Percentiles rank a stretch among this genome's conserved stretches.
Conservation (phyloP, 306 rosid genomes). For the Quercus ilex region DNA sequence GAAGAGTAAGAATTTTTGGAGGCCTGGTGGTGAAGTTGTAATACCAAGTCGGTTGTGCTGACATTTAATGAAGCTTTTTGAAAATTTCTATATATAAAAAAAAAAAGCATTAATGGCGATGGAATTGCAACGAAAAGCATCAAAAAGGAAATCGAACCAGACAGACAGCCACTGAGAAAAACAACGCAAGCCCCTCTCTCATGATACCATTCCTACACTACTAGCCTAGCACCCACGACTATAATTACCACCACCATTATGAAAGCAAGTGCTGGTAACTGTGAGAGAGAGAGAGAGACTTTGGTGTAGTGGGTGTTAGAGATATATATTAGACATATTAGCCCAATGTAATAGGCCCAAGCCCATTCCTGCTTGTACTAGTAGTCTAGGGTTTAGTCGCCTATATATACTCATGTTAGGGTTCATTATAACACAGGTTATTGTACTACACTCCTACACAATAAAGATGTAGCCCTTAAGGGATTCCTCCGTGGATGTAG, state of each 20-base stretch:
- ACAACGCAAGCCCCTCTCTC: neutral
- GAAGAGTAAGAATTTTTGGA: neutral
- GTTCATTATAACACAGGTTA: too few species aligned
- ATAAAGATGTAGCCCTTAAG: too few species aligned
- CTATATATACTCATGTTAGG: too few species aligned
- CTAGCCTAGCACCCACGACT: slow-evolving; percentile 22
- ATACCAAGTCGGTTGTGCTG: slow-evolving; percentile 18
- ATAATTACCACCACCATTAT: slow-evolving; percentile 2
- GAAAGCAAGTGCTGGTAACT: neutral
- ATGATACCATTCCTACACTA: neutral
- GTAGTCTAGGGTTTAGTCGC: too few species aligned
- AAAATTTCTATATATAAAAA: neutral
- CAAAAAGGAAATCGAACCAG: slow-evolving; percentile 12
- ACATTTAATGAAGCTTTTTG: slow-evolving; percentile 16
- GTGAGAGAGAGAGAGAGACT: neutral
- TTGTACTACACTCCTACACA: too few species aligned
- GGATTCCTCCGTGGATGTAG: too few species aligned
- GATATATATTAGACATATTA: too few species aligned
- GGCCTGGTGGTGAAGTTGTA: too few species aligned
- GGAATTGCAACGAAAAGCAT: slow-evolving; percentile 14
- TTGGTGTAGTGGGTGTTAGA: neutral
- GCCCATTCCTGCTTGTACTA: too few species aligned
- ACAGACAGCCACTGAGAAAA: neutral
- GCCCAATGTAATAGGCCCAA: too few species aligned
- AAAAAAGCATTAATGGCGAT: slow-evolving; percentile 38